These are phyloP conservation scores for Dothiorella sarmentorum DNA, from an alignment of 2,329 filamentous ascomycete genomes.

Conservation along the genomic window DNA sequence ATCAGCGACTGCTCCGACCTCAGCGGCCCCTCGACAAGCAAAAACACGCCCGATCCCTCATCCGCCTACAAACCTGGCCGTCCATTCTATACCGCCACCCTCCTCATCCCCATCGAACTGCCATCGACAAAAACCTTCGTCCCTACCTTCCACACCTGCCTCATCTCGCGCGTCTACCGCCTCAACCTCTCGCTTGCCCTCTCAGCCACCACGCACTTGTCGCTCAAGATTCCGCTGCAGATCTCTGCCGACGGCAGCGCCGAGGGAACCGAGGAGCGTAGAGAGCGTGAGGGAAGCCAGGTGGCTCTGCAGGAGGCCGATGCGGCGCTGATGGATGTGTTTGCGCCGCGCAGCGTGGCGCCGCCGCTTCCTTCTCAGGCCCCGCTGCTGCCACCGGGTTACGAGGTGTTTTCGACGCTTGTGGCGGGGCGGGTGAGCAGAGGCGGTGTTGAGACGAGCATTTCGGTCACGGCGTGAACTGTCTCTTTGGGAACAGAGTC, in stretches of 20 bases:
- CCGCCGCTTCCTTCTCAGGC: neutral
- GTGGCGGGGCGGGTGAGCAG: too few relatives aligned
- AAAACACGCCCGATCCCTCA: constrained; percentile 30
- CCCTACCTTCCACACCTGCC: constrained; percentile 68
- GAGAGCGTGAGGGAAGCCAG: neutral
- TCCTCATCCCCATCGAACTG: constrained; percentile 62
- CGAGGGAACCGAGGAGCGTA: neutral
- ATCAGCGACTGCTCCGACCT: constrained; percentile 33
- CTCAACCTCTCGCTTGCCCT: constrained; percentile 58
- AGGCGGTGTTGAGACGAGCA: too few relatives aligned
- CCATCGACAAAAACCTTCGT: constrained; percentile 60
- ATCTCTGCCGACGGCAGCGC: constrained; percentile 40
- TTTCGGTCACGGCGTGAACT: too few relatives aligned
- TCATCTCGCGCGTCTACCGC: constrained; percentile 61
- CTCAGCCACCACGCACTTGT: constrained; percentile 40
- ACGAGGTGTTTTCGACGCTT: too few relatives aligned
- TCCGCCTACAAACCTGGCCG: constrained; percentile 39
- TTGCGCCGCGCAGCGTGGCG: neutral
- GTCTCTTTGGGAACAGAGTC: too few relatives aligned
- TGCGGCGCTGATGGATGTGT: neutral
- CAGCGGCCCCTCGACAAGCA: constrained; percentile 22
- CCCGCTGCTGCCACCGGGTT: neutral
- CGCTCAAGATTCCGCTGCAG: constrained; percentile 46
- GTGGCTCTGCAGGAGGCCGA: neutral
- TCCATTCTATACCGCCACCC: constrained; percentile 58